These are phyloP conservation scores for Diaporthe vaccinii DNA, from an alignment of 2,329 filamentous ascomycete genomes.

Conservation along the genomic window DNA sequence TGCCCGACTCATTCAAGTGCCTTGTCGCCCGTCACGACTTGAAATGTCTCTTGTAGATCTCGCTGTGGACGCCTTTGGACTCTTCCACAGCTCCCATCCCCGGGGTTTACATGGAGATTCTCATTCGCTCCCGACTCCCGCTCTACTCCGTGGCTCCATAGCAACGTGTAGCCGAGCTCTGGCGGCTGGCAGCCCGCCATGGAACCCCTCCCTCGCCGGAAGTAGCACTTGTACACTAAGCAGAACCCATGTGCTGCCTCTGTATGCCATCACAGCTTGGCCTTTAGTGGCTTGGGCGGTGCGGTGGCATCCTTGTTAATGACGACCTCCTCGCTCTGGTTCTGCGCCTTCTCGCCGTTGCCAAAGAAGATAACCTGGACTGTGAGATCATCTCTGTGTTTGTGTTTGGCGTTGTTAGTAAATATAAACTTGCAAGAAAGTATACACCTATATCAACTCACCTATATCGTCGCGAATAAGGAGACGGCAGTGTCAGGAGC, in stretches of 20 bases:
- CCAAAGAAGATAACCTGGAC: constrained; percentile 99
- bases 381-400: constrained; percentile 86
- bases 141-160: background rate
- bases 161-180: background rate
- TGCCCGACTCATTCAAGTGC: constrained; percentile 6
- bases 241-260: background rate
- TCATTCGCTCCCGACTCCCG: background rate
- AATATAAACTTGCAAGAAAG: background rate
- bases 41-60: constrained; percentile 2
- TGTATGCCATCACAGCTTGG: constrained; percentile 43
- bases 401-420: constrained; percentile 40
- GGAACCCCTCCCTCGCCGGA: constrained; percentile 35
- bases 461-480: constrained; percentile 92
- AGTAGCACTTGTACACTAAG: constrained; percentile 15
- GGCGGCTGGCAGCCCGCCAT: constrained; percentile 1
- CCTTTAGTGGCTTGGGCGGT: constrained; percentile 50
- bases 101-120: background rate
- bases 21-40: constrained; percentile 7
- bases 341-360: constrained; percentile 70
- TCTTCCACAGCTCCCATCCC: background rate
- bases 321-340: constrained; percentile 77
- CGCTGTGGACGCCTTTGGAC: background rate
- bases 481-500: constrained; percentile 89
- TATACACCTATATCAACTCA: constrained; percentile 56
- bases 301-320: constrained; percentile 91